These are phyloP conservation scores for Fusarium verrucosum DNA, from an alignment of 2,329 filamentous ascomycete genomes.

Conservation along the genomic window DNA sequence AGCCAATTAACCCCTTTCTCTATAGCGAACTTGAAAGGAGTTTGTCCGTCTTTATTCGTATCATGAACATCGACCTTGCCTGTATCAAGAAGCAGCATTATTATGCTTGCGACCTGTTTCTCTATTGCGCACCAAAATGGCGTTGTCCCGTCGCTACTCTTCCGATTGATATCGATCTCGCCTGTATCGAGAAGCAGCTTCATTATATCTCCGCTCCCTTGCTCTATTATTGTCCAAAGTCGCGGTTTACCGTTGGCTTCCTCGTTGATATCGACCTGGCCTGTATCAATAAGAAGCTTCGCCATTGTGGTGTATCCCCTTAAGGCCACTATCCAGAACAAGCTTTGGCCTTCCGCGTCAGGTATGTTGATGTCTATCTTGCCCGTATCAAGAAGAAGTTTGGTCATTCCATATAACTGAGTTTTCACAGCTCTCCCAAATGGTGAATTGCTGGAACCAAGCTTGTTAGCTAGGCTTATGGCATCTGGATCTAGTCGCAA, in stretches of 20 bases:
- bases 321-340: no score
- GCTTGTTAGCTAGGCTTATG: no score
- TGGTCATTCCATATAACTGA: rapidly evolving
- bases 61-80: background rate
- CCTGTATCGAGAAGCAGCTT: rapidly evolving
- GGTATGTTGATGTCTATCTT: no score
- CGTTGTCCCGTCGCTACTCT: rapidly evolving
- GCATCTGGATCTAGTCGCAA: no score
- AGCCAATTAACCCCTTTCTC: background rate
- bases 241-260: rapidly evolving
- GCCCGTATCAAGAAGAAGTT: background rate
- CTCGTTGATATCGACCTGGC: rapidly evolving
- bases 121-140: background rate
- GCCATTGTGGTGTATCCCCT: no score
- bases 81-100: background rate
- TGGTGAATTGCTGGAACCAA: no score
- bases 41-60: background rate
- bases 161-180: rapidly evolving
- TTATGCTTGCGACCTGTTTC: background rate
- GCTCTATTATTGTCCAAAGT: rapidly evolving
- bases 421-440: rapidly evolving
- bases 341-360: no score
- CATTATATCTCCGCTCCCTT: rapidly evolving
- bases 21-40: background rate
- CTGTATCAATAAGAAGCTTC: no score